Base-by-base conservation (phyloP, 352 stramenopile genomes). In the Plasmopara halstedii region DNA sequence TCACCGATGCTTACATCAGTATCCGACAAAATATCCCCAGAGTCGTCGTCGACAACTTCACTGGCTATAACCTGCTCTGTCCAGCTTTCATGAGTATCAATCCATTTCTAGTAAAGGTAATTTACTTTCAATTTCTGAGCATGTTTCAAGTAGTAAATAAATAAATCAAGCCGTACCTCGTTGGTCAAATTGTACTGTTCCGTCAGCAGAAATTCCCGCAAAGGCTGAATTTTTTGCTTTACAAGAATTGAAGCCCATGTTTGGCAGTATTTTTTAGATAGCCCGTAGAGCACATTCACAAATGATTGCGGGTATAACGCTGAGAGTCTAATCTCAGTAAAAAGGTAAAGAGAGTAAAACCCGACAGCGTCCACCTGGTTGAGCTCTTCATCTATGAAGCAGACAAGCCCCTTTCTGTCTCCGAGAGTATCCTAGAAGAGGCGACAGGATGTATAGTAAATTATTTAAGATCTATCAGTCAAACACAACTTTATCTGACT, bases 161-260 rank as follows among this genome's bases (percentile, higher is more conserved):
- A 29, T 10, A 29, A 29, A 29, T 11, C 17, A n/a, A 20, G 17
- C n/a, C 42, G 10, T 63, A 91, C 80, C 74, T 92, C 73, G 21
- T 92, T 92, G 8, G 73, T 85, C 5, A 67, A 62, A 42, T 69
- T 53, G 47, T 88, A 92, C 41, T 80, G 69, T 46, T 92, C 77
- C 10, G 76, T 70, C 18, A 70, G 58, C 18, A 88, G 58, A 26
- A 83, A 51, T 29, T 79, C 69, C 4, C 67, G 66, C 27, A 92
- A 56, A 8, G 77, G 75, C 9, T 73, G 54, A 42, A 92, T 87
- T 40, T 87, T 84, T 33, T 79, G 53, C 14, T 67, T 23, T 10
- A 89, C 46, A 17, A 86, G 46, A 7, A 63, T 62, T 8, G 54
- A 50, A 42, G 80, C 73, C 80, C 80, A 92, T 14, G 60, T 42